A percentile compares a stretch with the other conserved stretches of the same genome.
These are phyloP conservation scores for Allium cepa DNA, from an alignment of 106 monocot species.

Conservation along the genomic window DNA sequence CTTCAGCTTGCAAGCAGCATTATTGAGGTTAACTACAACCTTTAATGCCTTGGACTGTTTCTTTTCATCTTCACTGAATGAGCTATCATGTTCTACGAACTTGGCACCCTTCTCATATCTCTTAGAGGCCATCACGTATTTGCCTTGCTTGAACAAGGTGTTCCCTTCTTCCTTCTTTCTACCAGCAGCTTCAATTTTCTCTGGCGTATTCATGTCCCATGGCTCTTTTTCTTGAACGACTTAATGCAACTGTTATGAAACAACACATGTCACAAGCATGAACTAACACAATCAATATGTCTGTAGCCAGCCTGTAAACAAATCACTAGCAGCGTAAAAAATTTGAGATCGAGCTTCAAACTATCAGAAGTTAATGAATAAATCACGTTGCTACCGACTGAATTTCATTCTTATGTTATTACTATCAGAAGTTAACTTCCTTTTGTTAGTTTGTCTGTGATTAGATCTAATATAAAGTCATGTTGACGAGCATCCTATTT, in stretches of 20 bases:
- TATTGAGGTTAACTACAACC: conserved; percentile 54
- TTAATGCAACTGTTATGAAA: not conserved
- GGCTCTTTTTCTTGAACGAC: conserved; percentile 64
- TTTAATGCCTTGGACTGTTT: conserved; percentile 58
- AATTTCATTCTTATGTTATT: no score
- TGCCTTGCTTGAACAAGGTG: conserved; percentile 58
- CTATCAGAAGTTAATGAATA: no score
- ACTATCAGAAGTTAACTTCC: no score
- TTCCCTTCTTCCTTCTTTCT: conserved; percentile 84
- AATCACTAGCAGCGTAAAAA: no score
- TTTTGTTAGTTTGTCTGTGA: no score
- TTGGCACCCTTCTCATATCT: conserved; percentile 74
- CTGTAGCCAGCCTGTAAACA: no score
- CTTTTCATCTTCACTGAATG: conserved; percentile 77
- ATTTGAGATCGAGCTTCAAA: no score
- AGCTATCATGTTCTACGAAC: conserved; percentile 57
- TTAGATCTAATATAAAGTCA: no score
- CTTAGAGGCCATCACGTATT: conserved; percentile 65
- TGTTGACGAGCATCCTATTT: no score
- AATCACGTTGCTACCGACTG: no score
- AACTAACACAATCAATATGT: no score
- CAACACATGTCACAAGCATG: no score
- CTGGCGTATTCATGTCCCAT: conserved; percentile 67
- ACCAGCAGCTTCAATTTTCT: conserved; percentile 80
- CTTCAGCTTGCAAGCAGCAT: conserved; percentile 81